A percentile compares a stretch with the other conserved stretches of the same genome.
phyloP scores from a whole-genome alignment of 2,329 filamentous ascomycete species.

The Botrytis pseudocinerea region DNA sequence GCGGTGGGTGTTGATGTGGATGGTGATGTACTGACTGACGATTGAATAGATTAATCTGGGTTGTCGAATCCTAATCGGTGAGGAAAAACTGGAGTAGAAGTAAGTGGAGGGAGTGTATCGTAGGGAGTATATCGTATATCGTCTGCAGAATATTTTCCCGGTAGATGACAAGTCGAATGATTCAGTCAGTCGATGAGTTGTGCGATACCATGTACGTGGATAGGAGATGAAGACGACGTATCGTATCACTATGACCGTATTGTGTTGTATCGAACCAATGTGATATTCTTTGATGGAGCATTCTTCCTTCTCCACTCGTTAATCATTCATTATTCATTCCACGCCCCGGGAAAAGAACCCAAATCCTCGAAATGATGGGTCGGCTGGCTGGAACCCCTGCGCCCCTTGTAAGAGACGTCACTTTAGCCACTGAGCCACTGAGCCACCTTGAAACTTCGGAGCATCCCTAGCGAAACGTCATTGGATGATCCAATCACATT shows the following conservation, averaged over 20 bases:
- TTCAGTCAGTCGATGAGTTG: background rate
- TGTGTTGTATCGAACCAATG: background rate
- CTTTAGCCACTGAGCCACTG: background rate
- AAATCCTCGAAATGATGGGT: background rate
- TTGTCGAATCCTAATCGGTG: background rate
- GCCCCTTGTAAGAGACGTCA: background rate
- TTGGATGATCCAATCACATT: background rate
- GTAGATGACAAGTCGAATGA: background rate
- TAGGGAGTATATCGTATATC: background rate
- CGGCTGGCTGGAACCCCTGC: background rate
- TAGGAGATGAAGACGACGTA: background rate
- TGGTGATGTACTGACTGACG: background rate
- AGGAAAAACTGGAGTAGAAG: background rate
- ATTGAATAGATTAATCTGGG: background rate
- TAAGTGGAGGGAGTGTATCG: background rate
- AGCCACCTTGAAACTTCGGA: too few relatives aligned
- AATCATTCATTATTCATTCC: background rate
- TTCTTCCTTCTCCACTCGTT: background rate
- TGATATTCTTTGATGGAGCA: background rate
- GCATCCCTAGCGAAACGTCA: background rate
- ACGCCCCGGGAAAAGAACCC: background rate
- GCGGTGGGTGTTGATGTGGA: conserved; percentile 18
- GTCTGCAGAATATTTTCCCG: background rate
- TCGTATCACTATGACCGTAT: background rate
- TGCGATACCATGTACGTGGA: background rate